A percentile compares a stretch with the other conserved stretches of the same genome.
phyloP scores from a whole-genome alignment of 2,329 filamentous ascomycete species.

The Hypoxylon sp. region DNA sequence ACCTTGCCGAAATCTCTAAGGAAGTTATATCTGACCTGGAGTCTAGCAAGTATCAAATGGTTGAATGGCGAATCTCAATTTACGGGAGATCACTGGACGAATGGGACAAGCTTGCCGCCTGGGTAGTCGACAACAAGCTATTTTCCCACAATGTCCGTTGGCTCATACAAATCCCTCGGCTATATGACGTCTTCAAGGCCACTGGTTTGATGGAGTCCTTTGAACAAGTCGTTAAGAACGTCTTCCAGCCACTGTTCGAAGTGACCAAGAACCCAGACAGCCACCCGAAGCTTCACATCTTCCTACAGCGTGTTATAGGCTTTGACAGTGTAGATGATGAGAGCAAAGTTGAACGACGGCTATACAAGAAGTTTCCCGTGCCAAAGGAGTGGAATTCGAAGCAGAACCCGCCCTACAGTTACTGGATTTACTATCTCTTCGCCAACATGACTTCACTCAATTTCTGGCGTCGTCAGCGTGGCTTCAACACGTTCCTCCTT shows the following conservation, averaged over 20 bases:
- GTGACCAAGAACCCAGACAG: conserved; percentile 87
- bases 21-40: conserved; percentile 97
- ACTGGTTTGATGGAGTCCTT: conserved; percentile 88
- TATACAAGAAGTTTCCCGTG: conserved; percentile 96
- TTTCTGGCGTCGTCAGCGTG: conserved; percentile 86
- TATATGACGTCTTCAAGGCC: conserved; percentile 96
- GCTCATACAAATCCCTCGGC: conserved; percentile 93
- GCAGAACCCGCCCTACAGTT: conserved; percentile 97
- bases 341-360: conserved; percentile 91
- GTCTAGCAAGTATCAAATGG: conserved; percentile 99
- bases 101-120: conserved; percentile 97
- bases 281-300: conserved; percentile 93
- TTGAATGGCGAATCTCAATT: conserved; percentile 98
- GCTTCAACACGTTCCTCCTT: conserved; percentile 95
- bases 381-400: conserved; percentile 89
- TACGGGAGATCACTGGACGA: conserved; percentile 93
- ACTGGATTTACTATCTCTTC: conserved; percentile 98
- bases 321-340: conserved; percentile 99
- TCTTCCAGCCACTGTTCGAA: conserved; percentile 95
- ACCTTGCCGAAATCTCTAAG: conserved; percentile 96
- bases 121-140: conserved; percentile 98
- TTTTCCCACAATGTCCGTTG: conserved; percentile 98
- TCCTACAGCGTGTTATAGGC: conserved; percentile 93
- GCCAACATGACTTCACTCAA: conserved; percentile 95
- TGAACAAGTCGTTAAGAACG: conserved; percentile 88